These are phyloP conservation scores for Trichoderma koningiopsis DNA, from an alignment of 2,329 filamentous ascomycete species.

Conservation along the genomic window DNA sequence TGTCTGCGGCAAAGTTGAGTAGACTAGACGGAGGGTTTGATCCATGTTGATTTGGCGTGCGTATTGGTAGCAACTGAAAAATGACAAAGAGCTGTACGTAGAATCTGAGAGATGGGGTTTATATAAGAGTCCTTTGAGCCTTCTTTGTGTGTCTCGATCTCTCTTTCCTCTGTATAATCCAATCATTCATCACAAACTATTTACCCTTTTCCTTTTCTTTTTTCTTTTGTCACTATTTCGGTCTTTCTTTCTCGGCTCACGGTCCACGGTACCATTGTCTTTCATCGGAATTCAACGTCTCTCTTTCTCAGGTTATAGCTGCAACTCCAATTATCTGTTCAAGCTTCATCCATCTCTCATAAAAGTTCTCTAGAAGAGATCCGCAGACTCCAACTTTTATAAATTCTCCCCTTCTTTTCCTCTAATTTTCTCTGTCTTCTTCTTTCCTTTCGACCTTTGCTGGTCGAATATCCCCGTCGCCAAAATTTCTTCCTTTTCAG, in stretches of 20 bases:
- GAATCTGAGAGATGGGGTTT: not conserved
- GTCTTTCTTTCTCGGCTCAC: conserved; percentile 4
- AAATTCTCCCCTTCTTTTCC: not conserved
- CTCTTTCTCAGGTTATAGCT: conserved; percentile 13
- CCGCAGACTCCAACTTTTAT: not conserved
- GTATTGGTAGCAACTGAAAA: not conserved
- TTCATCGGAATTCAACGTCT: not conserved
- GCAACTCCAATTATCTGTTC: not conserved
- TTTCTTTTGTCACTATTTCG: not conserved
- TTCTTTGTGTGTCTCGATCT: not conserved
- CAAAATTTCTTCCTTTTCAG: conserved; percentile 40
- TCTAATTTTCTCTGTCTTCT: conserved; percentile 28
- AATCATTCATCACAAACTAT: not conserved
- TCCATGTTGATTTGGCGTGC: not conserved
- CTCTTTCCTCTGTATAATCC: not conserved
- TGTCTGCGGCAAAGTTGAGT: not conserved
- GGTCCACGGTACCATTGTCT: not conserved
- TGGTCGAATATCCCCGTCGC: conserved; percentile 10
- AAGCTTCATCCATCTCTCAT: not conserved
- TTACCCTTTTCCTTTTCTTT: conserved; percentile 21
- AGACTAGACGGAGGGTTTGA: not conserved
- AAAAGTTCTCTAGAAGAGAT: not conserved
- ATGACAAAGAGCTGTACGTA: not conserved
- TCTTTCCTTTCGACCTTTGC: conserved; percentile 12
- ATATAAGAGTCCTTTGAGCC: conserved; percentile 14